A percentile compares a stretch with the other conserved stretches of the same genome.
These are phyloP conservation scores for Penicillium verrucosum DNA, from an alignment of 2,329 filamentous ascomycete species.

Conservation along the genomic window DNA sequence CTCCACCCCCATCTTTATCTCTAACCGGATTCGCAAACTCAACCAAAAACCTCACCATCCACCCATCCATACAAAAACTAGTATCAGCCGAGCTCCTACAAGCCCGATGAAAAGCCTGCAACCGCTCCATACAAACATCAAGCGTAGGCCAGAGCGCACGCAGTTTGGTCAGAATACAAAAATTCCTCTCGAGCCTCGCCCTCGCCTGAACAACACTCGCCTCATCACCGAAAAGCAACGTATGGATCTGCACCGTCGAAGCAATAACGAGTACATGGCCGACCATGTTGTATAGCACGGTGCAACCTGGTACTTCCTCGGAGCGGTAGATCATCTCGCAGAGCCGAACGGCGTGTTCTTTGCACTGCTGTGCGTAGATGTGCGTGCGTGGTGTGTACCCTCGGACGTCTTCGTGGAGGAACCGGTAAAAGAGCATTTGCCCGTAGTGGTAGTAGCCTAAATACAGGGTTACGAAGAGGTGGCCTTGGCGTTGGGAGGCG, in stretches of 20 bases:
- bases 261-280: constrained; percentile 49
- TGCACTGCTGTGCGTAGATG: constrained; percentile 41
- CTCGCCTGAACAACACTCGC: constrained; percentile 37
- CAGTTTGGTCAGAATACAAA: constrained; percentile 44
- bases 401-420: constrained; percentile 36
- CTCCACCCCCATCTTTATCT: not conserved
- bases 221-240: constrained; percentile 43
- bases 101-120: constrained; percentile 44
- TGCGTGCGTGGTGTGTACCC: constrained; percentile 10
- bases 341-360: constrained; percentile 39
- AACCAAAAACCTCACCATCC: constrained; percentile 41
- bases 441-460: constrained; percentile 49
- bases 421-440: constrained; percentile 50
- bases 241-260: constrained; percentile 49
- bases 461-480: constrained; percentile 46
- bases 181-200: constrained; percentile 44
- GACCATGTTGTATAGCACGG: constrained; percentile 46
- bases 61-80: constrained; percentile 42
- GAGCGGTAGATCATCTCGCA: constrained; percentile 44
- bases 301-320: constrained; percentile 36
- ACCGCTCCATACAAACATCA: constrained; percentile 38
- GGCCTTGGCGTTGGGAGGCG: constrained; percentile 41
- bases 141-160: constrained; percentile 44
- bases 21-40: constrained; percentile 18
- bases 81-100: constrained; percentile 39